phyloP scores from a whole-genome alignment of 73 alveolate genomes.

The Symbiodinium pilosum region DNA sequence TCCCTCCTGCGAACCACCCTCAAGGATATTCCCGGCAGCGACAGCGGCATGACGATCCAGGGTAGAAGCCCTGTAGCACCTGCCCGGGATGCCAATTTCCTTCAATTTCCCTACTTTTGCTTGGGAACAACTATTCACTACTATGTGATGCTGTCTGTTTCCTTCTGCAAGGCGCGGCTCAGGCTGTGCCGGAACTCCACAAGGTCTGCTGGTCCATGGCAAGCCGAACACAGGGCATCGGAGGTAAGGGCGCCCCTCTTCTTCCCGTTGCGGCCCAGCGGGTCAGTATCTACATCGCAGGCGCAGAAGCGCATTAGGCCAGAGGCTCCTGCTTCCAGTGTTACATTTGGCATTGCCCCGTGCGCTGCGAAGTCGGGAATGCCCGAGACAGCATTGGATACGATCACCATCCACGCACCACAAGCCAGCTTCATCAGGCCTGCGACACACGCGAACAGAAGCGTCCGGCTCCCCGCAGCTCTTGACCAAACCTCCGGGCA shows the following conservation, averaged over 20 bases:
- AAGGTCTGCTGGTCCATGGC: slow-evolving; percentile 29
- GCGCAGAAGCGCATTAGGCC: slow-evolving; percentile 72
- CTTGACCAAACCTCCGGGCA: not conserved
- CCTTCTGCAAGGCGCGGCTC: slow-evolving; percentile 10
- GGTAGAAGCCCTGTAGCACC: slow-evolving; percentile 47
- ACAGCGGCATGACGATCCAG: slow-evolving; percentile 41
- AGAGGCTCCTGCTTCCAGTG: slow-evolving; percentile 12
- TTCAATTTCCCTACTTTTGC: too few species aligned
- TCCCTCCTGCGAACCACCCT: slow-evolving; percentile 1
- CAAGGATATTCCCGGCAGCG: slow-evolving; percentile 32
- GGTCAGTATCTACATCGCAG: slow-evolving; percentile 65
- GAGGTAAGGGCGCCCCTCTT: slow-evolving; percentile 27
- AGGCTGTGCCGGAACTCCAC: slow-evolving; percentile 25
- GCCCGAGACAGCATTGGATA: not conserved
- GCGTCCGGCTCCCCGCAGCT: slow-evolving; percentile 4
- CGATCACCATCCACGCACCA: not conserved
- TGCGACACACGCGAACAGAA: not conserved
- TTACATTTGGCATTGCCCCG: not conserved
- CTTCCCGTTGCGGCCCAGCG: slow-evolving; percentile 24
- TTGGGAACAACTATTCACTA: too few species aligned
- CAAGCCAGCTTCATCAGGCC: not conserved
- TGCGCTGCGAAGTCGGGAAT: not conserved
- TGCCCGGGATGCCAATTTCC: too few species aligned
- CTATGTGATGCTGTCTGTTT: not conserved
- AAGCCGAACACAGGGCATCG: slow-evolving; percentile 53